Evolutionary conservation across 2,329 filamentous ascomycete genomes (phyloP).

Genomic region (Clarireedia homoeocarpa): DNA sequence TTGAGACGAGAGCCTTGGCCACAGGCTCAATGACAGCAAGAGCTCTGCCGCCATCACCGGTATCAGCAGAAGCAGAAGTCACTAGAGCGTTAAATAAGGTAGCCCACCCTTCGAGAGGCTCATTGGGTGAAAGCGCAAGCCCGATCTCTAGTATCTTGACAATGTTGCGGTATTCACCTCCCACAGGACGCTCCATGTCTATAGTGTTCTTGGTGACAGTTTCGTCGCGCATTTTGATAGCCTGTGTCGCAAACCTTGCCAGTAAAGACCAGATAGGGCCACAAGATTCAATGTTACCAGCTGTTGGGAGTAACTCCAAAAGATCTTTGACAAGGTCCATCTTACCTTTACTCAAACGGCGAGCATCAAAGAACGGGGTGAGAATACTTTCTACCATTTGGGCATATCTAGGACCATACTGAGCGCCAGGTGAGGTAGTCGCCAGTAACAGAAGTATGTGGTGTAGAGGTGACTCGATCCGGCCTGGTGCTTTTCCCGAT

Average conservation of each 20-base stretch:
- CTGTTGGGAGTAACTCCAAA: constrained; percentile 18
- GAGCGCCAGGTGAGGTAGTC: constrained; percentile 16
- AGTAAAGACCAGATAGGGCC: constrained; percentile 25
- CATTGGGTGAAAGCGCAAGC: constrained; percentile 33
- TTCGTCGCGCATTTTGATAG: constrained; percentile 17
- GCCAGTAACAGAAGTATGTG: constrained; percentile 55
- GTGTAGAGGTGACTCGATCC: constrained; percentile 52
- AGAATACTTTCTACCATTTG: constrained; percentile 41
- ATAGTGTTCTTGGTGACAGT: constrained; percentile 26
- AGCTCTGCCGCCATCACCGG: constrained; percentile 59
- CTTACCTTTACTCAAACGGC: constrained; percentile 30
- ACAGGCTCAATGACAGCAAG: constrained; percentile 65
- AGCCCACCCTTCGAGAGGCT: constrained; percentile 33
- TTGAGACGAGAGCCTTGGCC: constrained; percentile 44
- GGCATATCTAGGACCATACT: constrained; percentile 20
- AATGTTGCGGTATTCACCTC: constrained; percentile 63
- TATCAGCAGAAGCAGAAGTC: constrained; percentile 50
- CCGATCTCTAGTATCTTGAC: constrained; percentile 60
- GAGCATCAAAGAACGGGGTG: constrained; percentile 46
- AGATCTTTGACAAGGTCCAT: constrained; percentile 32
- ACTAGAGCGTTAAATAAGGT: constrained; percentile 50
- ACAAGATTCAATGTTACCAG: constrained; percentile 22
- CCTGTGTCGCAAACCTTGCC: constrained; percentile 22
- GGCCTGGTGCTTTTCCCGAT: constrained; percentile 39
- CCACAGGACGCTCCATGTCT: constrained; percentile 39